Conservation (phyloP, 306 rosid species). For the Vigna angularis region DNA sequence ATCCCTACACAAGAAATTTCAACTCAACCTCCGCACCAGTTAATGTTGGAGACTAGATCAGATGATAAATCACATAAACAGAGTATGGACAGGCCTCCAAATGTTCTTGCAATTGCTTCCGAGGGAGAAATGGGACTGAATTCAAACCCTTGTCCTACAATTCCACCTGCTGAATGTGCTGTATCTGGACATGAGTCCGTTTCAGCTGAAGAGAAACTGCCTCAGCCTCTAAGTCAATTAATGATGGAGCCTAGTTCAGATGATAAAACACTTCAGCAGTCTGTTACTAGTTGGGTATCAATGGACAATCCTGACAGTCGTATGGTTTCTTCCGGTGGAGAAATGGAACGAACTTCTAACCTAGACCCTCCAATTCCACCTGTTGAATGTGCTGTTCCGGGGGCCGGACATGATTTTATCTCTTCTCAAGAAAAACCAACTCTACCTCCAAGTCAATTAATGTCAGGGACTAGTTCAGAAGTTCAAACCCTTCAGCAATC, state of each 20-base stretch:
- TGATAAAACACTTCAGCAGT: conserved; percentile 44
- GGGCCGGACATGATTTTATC: conserved; percentile 42
- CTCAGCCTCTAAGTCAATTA: conserved; percentile 51
- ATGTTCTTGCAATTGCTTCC: conserved; percentile 42
- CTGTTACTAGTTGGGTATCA: conserved; percentile 39
- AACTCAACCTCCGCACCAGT: conserved; percentile 48
- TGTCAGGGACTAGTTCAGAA: conserved; percentile 46
- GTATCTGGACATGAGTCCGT: conserved; percentile 47
- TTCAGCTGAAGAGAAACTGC: conserved; percentile 37
- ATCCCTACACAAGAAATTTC: conserved; percentile 41
- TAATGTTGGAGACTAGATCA: conserved; percentile 48
- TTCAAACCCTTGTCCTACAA: conserved; percentile 45
- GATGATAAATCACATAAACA: conserved; percentile 51
- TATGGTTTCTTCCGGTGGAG: conserved; percentile 53
- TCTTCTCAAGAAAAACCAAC: conserved; percentile 36
- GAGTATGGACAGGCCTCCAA: conserved; percentile 47
- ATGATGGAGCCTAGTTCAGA: conserved; percentile 52
- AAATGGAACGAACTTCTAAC: conserved; percentile 44
- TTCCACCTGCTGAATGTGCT: conserved; percentile 46
- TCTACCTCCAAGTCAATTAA: conserved; percentile 50
- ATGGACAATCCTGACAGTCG: conserved; percentile 47
- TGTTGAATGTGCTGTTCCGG: conserved; percentile 44
- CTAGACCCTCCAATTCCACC: conserved; percentile 44
- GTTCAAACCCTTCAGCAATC: conserved; percentile 29
- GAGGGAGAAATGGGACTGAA: conserved; percentile 54